Evolutionary conservation across 805 yeast species (phyloP).

Genomic region (Kuraishia cidri): DNA sequence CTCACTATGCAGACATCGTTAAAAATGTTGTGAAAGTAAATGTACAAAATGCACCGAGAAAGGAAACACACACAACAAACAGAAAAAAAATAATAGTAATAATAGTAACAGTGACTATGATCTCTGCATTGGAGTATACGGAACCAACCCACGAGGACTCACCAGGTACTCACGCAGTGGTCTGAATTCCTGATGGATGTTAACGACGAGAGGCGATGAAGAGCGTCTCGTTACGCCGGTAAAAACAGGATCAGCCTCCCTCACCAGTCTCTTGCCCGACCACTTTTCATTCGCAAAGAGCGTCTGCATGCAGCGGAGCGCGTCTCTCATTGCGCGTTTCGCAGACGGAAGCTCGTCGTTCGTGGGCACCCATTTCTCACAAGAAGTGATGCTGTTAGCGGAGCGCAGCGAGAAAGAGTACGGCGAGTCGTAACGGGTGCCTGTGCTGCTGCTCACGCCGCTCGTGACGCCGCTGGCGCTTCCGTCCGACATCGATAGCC

Average conservation of each 20-base stretch:
- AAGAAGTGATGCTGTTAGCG: neutral
- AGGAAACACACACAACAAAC: no score
- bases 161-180: constrained; percentile 22
- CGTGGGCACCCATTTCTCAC: constrained; percentile 7
- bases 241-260: constrained; percentile 8
- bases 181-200: constrained; percentile 8
- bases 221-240: no score
- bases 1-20: no score
- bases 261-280: constrained; percentile 19
- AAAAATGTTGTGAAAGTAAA: no score
- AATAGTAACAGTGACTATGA: no score
- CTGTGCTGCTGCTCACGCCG: neutral
- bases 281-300: constrained; percentile 22
- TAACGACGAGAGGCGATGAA: no score
- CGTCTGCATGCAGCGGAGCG: constrained; percentile 23
- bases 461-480: no score
- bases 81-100: no score
- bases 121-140: no score
- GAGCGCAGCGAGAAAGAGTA: neutral
- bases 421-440: neutral
- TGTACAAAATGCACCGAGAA: no score
- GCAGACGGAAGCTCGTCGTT: constrained; percentile 11
- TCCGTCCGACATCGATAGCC: no score
- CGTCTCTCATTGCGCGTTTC: constrained; percentile 18
- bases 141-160: constrained; percentile 20